Evolutionary conservation across 1,284 basidiomycete genomes (phyloP), one percentile per base, ranked within the genome.

Genomic region (Polyporus tsugae): DNA sequence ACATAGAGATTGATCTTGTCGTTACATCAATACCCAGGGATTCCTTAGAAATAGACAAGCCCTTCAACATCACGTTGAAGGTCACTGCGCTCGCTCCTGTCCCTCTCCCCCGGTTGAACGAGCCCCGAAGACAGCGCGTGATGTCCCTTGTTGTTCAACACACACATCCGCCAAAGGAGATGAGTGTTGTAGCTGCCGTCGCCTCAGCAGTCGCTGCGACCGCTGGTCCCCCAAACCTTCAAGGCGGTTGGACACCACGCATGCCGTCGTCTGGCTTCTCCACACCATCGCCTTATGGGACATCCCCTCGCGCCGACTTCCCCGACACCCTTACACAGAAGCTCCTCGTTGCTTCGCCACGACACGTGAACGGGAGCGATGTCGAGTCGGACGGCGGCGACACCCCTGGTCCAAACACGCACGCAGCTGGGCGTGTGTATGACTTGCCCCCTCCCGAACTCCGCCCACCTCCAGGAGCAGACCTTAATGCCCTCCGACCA

Each of bases 71-170:
- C 59, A 75, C 79, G 13, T 86, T 89, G 63, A 81, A 83, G 10
- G 79, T 91, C 15, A 82, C 83, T 25, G 76, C 89, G 17, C 85
- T 85, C 10, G 83, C 83, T 4, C 72, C 80, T 6, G 75, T 84
- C 4, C 82, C 83, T 9, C 61, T 72, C 22, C 60, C 72, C 1
- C 70, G 66, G 0, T 74, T 75, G 9, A 78, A 77, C 46, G 78
- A 75, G 57, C 74, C 75, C 2, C 75, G 78, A 33, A 79, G 80
- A 25, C 75, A 78, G 38, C 83, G 88, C 6, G 75, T 82, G 6
- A 70, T 92, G 22, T 80, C 79, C 11, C 78, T 94, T 29, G 89
- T 84, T 11, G 82, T 93, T 5, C 93, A 94, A 73, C 91, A 92
- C 73, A 78, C 90, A 13, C 83, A 84, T 53, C 81, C 83, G 22